phyloP scores from a whole-genome alignment of 108 stramenopile genomes.

The Schizochytrium sp. region DNA sequence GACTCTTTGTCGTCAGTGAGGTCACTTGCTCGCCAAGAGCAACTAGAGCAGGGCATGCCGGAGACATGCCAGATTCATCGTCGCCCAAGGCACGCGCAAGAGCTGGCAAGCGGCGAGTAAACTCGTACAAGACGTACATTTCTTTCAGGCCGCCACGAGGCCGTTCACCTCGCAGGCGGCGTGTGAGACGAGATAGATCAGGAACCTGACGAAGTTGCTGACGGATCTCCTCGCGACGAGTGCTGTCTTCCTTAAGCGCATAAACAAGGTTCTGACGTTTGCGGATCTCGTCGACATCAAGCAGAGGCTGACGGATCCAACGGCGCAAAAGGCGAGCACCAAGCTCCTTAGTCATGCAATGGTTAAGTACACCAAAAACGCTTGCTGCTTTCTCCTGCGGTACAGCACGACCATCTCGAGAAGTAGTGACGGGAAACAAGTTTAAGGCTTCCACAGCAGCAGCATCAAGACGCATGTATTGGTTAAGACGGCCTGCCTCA shows the following conservation, averaged over 20 bases:
- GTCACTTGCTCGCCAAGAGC: constrained; percentile 22
- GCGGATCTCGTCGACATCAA: constrained; percentile 48
- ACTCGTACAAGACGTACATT: constrained; percentile 20
- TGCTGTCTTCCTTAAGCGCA: constrained; percentile 49
- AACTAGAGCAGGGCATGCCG: neutral
- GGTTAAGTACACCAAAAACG: constrained; percentile 50
- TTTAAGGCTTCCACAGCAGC: constrained; percentile 61
- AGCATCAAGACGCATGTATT: constrained; percentile 60
- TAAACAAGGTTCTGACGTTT: constrained; percentile 52
- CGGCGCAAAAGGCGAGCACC: constrained; percentile 70
- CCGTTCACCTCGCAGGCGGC: constrained; percentile 30
- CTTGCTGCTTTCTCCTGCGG: neutral
- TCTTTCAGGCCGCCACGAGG: constrained; percentile 42
- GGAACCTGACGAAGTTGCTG: constrained; percentile 58
- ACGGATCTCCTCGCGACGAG: neutral
- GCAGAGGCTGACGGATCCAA: constrained; percentile 75
- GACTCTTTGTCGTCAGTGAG: neutral
- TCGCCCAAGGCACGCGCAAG: constrained; percentile 10
- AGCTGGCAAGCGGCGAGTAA: neutral
- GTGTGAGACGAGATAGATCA: neutral
- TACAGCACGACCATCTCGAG: neutral
- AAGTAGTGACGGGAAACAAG: neutral
- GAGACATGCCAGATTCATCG: neutral
- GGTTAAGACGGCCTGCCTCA: neutral
- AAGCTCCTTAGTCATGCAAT: constrained; percentile 63